Evolutionary conservation across 306 rosid species (phyloP), one percentile per base, ranked within the genome.

Genomic region (Malus sieversii): DNA sequence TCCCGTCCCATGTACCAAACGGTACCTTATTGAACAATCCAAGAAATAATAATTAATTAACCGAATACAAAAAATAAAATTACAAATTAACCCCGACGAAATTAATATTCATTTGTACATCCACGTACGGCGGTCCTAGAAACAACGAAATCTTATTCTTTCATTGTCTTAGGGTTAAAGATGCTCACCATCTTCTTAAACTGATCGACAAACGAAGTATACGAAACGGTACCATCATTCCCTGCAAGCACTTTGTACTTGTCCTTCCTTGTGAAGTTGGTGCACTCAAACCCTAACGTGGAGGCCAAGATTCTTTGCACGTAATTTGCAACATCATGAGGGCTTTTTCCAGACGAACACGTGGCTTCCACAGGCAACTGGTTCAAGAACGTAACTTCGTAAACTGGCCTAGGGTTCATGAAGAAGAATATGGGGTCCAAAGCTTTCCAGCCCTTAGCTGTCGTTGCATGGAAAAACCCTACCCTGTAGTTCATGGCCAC

Each of bases 401-500:
- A 92, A 25, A 90, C 84, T 1, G 99, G 99, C 48, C 90, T 79
- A 2, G 99, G 99, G 76, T 95, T 95, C 99, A 95, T 95, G 85
- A 95, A 90, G 89, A 89, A 95, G 87, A 90, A 95, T 15, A 95
- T 66, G 0, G 97, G 92, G 74, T 92, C 99, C 84, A 92, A 62
- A 4, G 89, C 91, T 67, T 95, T 95, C 92, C 96, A 95, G 2
- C 99, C 99, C 35, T 88, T 81, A 0, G 99, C 99, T 1, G 99
- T 95, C 12, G 99, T 92, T 15, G 99, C 97, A 69, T 95, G 99
- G 78, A 95, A 95, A 77, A 95, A 85, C n/a, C 97, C 96, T 2
- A 92, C 96, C 72, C 97, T 82, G 35, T 92, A 95, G 70, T 89
- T 95, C 97, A 95, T 95, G 4, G 97, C 99, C 69, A 95, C 99